Base-by-base conservation (phyloP, 441 rosid species). In the Populus tomentosa region DNA sequence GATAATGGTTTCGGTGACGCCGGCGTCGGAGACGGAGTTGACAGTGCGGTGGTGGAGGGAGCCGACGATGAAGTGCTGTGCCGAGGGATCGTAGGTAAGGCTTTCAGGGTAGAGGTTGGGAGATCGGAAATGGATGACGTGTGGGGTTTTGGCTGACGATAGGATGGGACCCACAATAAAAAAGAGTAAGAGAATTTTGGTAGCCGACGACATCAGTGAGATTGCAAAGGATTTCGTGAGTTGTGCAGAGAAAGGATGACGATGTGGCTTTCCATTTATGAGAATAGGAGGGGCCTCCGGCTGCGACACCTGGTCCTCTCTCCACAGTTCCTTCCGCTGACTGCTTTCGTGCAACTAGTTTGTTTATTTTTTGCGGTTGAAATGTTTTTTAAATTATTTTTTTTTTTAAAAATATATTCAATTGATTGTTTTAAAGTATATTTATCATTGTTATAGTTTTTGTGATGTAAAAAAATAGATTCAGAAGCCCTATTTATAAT, bases 11-110 rank as follows among this genome's bases (percentile, higher is more conserved):
- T 93, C 86, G 40, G 83, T 36, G 78, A 91, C 92, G 64, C 93
- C 98, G 42, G 94, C 95, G 74, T 94, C 98, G 67, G 98, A 94
- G 77, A 94, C 92, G 61, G 98, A 84, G 81, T 66, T 84, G 75
- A 94, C 80, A 1, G 90, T 80, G 78, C 96, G 91, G 79, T 84
- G 76, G 69, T 69, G 87, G 78, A 87, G 82, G 3, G 98, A 93
- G 36, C 97, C 97, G 59, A 93, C 95, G 78, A 94, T 18, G 86
- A 94, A 94, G 87, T 91, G 97, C 64, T 93, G 87, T 53, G 82
- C 89, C 2, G 89, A 74, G 13, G 91, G 88, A 80, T 94, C 97
- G 89, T 92, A 91, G 26, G 92, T 81, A 11, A 91, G 66, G 75
- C 90, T 92, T 69, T 93, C 97, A 0, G 97, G 98, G 42, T 89